Conservation (phyloP, 129 eudicot genomes). For the Sambucus nigra region DNA sequence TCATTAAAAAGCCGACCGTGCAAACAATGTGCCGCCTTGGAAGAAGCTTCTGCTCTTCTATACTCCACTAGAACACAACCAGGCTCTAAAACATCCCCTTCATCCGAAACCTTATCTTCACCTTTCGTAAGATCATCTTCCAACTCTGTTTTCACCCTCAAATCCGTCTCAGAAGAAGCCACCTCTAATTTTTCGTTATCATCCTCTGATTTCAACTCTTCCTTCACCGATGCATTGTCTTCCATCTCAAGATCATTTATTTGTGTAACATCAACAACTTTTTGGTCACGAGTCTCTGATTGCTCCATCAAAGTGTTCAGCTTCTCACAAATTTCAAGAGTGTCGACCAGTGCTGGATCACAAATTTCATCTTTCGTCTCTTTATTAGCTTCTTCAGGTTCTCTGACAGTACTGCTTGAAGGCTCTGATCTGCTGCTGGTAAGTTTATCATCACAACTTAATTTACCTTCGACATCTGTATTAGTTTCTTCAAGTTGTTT, state of each 20-base stretch:
- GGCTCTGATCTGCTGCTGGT: constrained; percentile 22
- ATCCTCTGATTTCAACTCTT: constrained; percentile 14
- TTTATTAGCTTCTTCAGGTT: constrained; percentile 18
- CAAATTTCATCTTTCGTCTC: constrained; percentile 25
- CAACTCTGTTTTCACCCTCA: background rate
- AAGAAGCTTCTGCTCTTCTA: constrained; percentile 71
- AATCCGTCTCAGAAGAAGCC: constrained; percentile 6
- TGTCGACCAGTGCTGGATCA: constrained; percentile 19
- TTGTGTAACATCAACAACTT: constrained; percentile 1
- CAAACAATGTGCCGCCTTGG: constrained; percentile 85
- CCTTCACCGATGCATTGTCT: constrained; percentile 6
- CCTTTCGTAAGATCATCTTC: constrained; percentile 12
- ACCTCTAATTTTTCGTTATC: background rate
- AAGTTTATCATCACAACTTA: background rate
- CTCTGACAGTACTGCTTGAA: constrained; percentile 2
- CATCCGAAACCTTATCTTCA: constrained; percentile 8
- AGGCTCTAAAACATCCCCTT: constrained; percentile 32
- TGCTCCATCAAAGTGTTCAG: constrained; percentile 9
- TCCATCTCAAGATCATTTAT: constrained; percentile 12
- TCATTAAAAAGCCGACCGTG: constrained; percentile 82
- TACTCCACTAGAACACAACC: constrained; percentile 87
- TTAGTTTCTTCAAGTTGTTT: constrained; percentile 1
- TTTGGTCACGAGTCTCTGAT: constrained; percentile 15
- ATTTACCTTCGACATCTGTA: constrained; percentile 4
- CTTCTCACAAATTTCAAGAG: constrained; percentile 13